Evolutionary conservation across 2,329 filamentous ascomycete species (phyloP).

Genomic region (Botrytis aclada): DNA sequence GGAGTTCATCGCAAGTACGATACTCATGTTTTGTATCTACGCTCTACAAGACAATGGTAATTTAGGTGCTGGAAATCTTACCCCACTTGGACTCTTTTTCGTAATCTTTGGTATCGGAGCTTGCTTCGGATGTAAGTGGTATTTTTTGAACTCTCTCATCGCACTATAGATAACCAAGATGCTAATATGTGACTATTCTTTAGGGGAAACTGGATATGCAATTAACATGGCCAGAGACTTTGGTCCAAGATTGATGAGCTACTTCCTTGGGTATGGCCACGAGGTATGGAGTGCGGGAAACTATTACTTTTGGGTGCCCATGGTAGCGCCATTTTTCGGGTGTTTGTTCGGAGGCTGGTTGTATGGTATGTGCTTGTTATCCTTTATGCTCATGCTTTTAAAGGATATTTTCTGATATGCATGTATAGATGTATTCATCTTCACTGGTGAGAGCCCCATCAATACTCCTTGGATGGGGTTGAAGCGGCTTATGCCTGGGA

Average conservation of each 20-base stretch:
- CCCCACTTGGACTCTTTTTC: conserved; percentile 65
- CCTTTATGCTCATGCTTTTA: not conserved
- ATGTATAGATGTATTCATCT: conserved; percentile 50
- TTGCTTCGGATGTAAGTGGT: conserved; percentile 53
- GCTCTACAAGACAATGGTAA: conserved; percentile 61
- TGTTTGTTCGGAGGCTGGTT: conserved; percentile 62
- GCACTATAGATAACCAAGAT: not conserved
- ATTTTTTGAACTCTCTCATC: not conserved
- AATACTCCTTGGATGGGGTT: conserved; percentile 37
- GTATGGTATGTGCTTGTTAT: conserved; percentile 45
- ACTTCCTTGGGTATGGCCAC: conserved; percentile 64
- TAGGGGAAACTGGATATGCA: conserved; percentile 72
- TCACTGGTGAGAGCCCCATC: conserved; percentile 31
- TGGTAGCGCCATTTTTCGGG: conserved; percentile 68
- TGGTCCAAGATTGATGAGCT: conserved; percentile 61
- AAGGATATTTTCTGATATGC: not conserved
- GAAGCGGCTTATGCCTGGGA: conserved; percentile 24
- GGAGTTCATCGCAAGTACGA: conserved; percentile 64
- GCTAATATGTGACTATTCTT: not conserved
- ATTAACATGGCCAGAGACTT: conserved; percentile 74
- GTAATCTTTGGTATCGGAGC: conserved; percentile 71
- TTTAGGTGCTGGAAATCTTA: conserved; percentile 48
- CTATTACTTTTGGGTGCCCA: conserved; percentile 74
- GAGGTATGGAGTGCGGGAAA: conserved; percentile 65
- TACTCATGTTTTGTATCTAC: conserved; percentile 72